Percentiles rank a stretch among this genome's conserved stretches.
phyloP scores from a whole-genome alignment of 768 basidiomycete species.

The Auriscalpium orientale region DNA sequence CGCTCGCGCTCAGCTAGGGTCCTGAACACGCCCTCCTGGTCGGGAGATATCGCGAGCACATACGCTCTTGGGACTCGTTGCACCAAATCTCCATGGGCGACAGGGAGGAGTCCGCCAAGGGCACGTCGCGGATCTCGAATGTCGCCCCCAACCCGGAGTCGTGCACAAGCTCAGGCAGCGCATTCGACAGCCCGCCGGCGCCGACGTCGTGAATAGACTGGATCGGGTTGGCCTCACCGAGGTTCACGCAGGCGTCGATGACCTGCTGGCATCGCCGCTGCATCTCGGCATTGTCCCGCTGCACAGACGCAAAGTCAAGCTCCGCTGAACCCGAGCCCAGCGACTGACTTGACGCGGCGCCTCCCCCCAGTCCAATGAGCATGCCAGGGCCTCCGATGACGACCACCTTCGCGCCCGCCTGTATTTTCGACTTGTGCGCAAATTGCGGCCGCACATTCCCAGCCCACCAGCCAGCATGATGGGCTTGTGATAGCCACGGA shows the following conservation, averaged over 20 bases:
- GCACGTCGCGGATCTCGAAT: conserved; percentile 91
- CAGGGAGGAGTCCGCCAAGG: conserved; percentile 89
- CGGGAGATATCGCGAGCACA: conserved; percentile 79
- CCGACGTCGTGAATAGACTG: conserved; percentile 98
- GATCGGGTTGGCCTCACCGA: conserved; percentile 63
- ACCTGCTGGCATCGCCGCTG: conserved; percentile 96
- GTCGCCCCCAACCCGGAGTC: conserved; percentile 86
- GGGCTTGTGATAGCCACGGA: conserved; percentile 98
- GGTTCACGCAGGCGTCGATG: conserved; percentile 80
- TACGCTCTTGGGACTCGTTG: conserved; percentile 99
- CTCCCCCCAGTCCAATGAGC: conserved; percentile 94
- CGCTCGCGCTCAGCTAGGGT: conserved; percentile 79
- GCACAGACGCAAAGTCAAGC: conserved; percentile 95
- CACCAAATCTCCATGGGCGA: conserved; percentile 99
- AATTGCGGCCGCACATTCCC: conserved; percentile 82
- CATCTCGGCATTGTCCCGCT: conserved; percentile 98
- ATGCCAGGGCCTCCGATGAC: conserved; percentile 95
- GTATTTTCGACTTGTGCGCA: conserved; percentile 70
- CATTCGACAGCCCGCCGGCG: conserved; percentile 94
- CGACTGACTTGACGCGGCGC: conserved; percentile 91
- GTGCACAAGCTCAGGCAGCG: conserved; percentile 93
- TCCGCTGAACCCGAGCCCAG: conserved; percentile 88
- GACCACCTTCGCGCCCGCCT: conserved; percentile 77
- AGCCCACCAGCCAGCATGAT: conserved; percentile 99
- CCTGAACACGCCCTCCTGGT: conserved; percentile 57